Evolutionary conservation across 2,329 filamentous ascomycete genomes (phyloP).

Genomic region (Leptographium galeiforme): DNA sequence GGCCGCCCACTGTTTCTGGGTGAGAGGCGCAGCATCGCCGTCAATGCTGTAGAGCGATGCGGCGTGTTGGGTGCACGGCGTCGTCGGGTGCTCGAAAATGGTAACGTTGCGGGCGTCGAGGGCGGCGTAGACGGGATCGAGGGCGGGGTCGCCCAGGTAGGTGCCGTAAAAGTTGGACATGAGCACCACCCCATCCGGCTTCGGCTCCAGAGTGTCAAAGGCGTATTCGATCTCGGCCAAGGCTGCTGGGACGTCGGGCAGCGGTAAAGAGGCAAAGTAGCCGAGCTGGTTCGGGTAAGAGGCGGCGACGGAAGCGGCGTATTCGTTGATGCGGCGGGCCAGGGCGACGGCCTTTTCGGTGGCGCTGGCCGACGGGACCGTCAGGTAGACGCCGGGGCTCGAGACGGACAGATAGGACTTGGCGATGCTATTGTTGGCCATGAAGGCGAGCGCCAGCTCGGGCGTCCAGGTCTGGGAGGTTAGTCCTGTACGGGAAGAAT

Average conservation of each 20-base stretch:
- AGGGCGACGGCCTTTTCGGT: slow-evolving; percentile 10
- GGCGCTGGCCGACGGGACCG: slow-evolving; percentile 10
- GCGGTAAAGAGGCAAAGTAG: slow-evolving; percentile 38
- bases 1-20: slow-evolving; percentile 8
- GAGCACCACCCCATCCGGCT: slow-evolving; percentile 35
- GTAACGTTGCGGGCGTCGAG: slow-evolving; percentile 31
- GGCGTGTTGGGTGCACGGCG: slow-evolving; percentile 23
- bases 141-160: slow-evolving; percentile 33
- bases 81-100: slow-evolving; percentile 42
- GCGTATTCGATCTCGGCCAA: slow-evolving; percentile 32
- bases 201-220: slow-evolving; percentile 22
- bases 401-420: slow-evolving; percentile 14
- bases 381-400: slow-evolving; percentile 15
- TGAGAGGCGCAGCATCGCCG: not conserved
- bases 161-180: slow-evolving; percentile 38
- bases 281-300: slow-evolving; percentile 21
- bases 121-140: slow-evolving; percentile 33
- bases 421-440: slow-evolving; percentile 10
- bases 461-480: not conserved
- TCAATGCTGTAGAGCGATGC: slow-evolving; percentile 4
- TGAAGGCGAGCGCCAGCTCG: slow-evolving; percentile 12
- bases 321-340: slow-evolving; percentile 12
- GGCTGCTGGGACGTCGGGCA: slow-evolving; percentile 33
- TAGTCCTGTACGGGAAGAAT: not conserved
- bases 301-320: slow-evolving; percentile 11